phyloP scores from a whole-genome alignment of 116 monocot genomes.

The Posidonia oceanica region DNA sequence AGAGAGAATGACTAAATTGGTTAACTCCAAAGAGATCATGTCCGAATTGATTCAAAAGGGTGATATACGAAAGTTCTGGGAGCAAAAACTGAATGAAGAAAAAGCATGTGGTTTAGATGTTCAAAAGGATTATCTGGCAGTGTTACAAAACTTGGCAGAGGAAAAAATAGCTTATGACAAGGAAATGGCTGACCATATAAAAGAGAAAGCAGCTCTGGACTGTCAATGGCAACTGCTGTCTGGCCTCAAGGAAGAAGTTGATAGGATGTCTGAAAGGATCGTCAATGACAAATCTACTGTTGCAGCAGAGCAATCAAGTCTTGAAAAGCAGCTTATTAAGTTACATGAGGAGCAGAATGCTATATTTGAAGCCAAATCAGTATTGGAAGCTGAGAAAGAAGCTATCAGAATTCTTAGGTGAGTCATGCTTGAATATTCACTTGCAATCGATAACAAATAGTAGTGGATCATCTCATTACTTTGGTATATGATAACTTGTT shows the following conservation, averaged over 20 bases:
- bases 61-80: slow-evolving; percentile 54
- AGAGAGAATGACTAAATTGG: slow-evolving; percentile 40
- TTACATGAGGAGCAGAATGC: slow-evolving; percentile 36
- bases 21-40: slow-evolving; percentile 60
- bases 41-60: slow-evolving; percentile 53
- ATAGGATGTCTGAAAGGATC: slow-evolving; percentile 35
- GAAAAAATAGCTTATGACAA: slow-evolving; percentile 33
- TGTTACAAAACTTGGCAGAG: slow-evolving; percentile 30
- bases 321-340: slow-evolving; percentile 22
- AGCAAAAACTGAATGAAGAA: slow-evolving; percentile 29
- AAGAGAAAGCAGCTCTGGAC: slow-evolving; percentile 64
- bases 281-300: slow-evolving; percentile 29
- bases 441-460: neutral
- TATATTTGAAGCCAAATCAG: slow-evolving; percentile 51
- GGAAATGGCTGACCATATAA: slow-evolving; percentile 26
- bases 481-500: neutral
- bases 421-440: slow-evolving; percentile 1
- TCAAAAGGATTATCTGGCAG: slow-evolving; percentile 21
- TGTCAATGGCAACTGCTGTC: slow-evolving; percentile 36
- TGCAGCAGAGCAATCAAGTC: slow-evolving; percentile 24
- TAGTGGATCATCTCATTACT: neutral
- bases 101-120: slow-evolving; percentile 19
- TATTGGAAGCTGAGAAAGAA: slow-evolving; percentile 80
- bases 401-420: slow-evolving; percentile 83
- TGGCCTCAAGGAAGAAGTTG: slow-evolving; percentile 53